Percentiles rank a stretch among this genome's conserved stretches.
These are phyloP conservation scores for Aspergillus ellipticus DNA, from an alignment of 495 filamentous ascomycete genomes.

Conservation along the genomic window DNA sequence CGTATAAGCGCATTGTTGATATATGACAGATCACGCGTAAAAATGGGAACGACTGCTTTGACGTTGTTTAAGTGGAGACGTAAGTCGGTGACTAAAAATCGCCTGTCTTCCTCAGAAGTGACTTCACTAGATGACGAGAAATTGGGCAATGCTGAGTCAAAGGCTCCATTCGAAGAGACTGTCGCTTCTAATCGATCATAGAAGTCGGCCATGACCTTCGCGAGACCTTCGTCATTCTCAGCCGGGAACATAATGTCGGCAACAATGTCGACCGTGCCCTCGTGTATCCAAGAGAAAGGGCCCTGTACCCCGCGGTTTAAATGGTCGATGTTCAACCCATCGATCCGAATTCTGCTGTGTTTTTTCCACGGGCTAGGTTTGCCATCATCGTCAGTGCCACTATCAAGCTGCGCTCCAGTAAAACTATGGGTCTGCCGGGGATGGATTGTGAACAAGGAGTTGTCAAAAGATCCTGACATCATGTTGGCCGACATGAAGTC, in stretches of 20 bases:
- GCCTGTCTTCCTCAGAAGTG: slow-evolving; percentile 47
- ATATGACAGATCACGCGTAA: slow-evolving; percentile 85
- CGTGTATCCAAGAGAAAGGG: slow-evolving; percentile 95
- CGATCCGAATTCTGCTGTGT: slow-evolving; percentile 83
- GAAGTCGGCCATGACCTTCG: slow-evolving; percentile 88
- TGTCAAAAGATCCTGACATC: slow-evolving; percentile 93
- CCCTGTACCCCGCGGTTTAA: slow-evolving; percentile 91
- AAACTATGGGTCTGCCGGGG: slow-evolving; percentile 80
- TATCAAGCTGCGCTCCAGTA: slow-evolving; percentile 52
- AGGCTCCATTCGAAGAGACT: slow-evolving; percentile 66
- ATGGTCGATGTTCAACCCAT: slow-evolving; percentile 92
- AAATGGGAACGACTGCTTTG: slow-evolving; percentile 84
- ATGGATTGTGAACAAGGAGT: slow-evolving; percentile 95
- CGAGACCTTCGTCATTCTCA: slow-evolving; percentile 79
- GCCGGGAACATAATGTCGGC: slow-evolving; percentile 90
- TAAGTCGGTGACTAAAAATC: slow-evolving; percentile 85
- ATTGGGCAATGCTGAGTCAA: slow-evolving; percentile 17
- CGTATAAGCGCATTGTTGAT: slow-evolving; percentile 92
- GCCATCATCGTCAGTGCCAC: slow-evolving; percentile 49
- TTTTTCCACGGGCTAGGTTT: slow-evolving; percentile 77
- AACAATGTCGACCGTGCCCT: slow-evolving; percentile 94
- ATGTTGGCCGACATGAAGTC: slow-evolving; percentile 93
- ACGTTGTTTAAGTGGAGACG: slow-evolving; percentile 89
- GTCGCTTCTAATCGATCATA: slow-evolving; percentile 93
- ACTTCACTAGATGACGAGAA: slow-evolving; percentile 13